Percentiles rank a stretch among this genome's conserved stretches.
Evolutionary conservation across 371 early-diverging fungal species (phyloP).

Genomic region (Syncephalastrum racemosum): DNA sequence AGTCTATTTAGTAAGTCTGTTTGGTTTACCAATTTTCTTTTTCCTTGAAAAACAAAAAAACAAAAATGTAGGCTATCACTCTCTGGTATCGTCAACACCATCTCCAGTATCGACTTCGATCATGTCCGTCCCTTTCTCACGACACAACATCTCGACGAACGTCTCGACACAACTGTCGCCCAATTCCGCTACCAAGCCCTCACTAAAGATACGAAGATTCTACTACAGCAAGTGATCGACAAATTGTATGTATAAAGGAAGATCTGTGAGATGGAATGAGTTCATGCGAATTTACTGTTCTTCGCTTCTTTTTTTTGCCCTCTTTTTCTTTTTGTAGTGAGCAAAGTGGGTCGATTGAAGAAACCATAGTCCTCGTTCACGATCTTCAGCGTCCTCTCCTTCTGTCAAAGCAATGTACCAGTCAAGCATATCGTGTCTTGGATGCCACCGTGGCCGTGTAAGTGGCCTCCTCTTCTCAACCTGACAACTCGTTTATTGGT

Average conservation of each 20-base stretch:
- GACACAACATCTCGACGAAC: too few species aligned
- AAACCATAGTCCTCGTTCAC: neutral
- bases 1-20: too few species aligned
- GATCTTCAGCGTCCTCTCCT: neutral
- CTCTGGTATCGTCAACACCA: too few species aligned
- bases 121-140: too few species aligned
- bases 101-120: too few species aligned
- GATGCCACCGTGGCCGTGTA: conserved; percentile 1
- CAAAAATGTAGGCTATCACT: too few species aligned
- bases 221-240: conserved; percentile 9
- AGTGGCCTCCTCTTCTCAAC: conserved; percentile 7
- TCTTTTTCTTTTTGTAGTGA: neutral
- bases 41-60: too few species aligned
- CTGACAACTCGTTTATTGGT: neutral
- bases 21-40: too few species aligned
- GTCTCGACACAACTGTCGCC: too few species aligned
- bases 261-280: neutral
- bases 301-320: too few species aligned
- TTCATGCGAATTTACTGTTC: neutral
- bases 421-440: conserved; percentile 2
- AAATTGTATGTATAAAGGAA: neutral
- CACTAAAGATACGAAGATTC: neutral
- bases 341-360: conserved; percentile 1
- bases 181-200: neutral
- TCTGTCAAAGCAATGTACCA: neutral